Base-by-base conservation (phyloP, 1,139 yeast species). In the Blastobotrys persicus region DNA sequence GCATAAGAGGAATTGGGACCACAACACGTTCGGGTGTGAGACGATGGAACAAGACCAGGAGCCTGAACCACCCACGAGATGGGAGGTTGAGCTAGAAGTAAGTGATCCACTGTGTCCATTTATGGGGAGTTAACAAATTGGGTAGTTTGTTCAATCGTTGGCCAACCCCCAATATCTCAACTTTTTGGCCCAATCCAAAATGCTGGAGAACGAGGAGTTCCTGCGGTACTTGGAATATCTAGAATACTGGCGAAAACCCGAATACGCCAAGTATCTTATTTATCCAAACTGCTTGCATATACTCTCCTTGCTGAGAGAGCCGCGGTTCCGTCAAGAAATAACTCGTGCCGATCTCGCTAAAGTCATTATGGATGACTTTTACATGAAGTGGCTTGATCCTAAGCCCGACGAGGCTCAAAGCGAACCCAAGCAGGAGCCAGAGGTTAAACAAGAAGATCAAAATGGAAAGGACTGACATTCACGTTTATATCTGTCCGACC, bases 11-110 rank as follows among this genome's bases (percentile, higher is more conserved):
- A 33, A n/a, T 11, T 7, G n/a, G 7, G 16, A 33, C 32, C 9
- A 28, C 11, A 28, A 9, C 12, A 12, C n/a, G n/a, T n/a, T n/a
- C n/a, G n/a, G n/a, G n/a, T n/a, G n/a, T n/a, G n/a, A n/a, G n/a
- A n/a, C 11, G 4, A 26, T 28, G 42, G 49, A 46, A 35, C 44
- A 28, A 31, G 48, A 45, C 18, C 53, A 49, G 14, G 58, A 52
- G 43, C 44, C 49, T 38, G 69, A 67, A 34, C 73, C 83, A 23
- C 92, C 94, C 12, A 78, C 85, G 9, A 67, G 94, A 56, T 86
- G 91, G 87, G 95, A 86, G 59, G 80, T 85, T 31, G 95, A 85
- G 61, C 74, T 85, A 31, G 95, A 85, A 63, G 77, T 72, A 59
- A 47, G 73, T 60, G 17, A 2, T 16, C n/a, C n/a, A n/a, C 38